phyloP scores from a whole-genome alignment of 1,139 yeast genomes.

The Zygotorulaspora mrakii region DNA sequence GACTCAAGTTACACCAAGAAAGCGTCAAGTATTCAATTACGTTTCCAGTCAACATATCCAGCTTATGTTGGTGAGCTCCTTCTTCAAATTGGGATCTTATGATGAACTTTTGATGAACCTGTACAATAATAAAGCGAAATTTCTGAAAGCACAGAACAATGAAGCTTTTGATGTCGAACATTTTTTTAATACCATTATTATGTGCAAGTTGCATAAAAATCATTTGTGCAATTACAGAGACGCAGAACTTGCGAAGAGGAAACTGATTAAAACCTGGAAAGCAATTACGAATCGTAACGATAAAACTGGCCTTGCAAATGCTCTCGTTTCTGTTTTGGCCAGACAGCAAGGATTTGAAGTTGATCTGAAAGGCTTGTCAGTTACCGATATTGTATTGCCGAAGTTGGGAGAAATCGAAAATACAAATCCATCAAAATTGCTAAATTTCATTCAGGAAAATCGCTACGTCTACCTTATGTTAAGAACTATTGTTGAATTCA shows the following conservation, averaged over 20 bases:
- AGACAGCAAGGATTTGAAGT: slow-evolving; percentile 22
- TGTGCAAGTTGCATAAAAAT: slow-evolving; percentile 32
- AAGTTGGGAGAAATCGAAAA: slow-evolving; percentile 12
- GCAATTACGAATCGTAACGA: slow-evolving; percentile 19
- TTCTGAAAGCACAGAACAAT: slow-evolving; percentile 22
- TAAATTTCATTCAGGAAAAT: slow-evolving; percentile 18
- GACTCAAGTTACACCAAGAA: slow-evolving; percentile 28
- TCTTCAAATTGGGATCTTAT: slow-evolving; percentile 27
- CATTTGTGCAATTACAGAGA: slow-evolving; percentile 18
- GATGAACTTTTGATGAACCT: slow-evolving; percentile 23
- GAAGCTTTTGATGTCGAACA: slow-evolving; percentile 29
- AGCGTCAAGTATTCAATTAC: slow-evolving; percentile 28
- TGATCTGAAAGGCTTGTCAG: slow-evolving; percentile 7
- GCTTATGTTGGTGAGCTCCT: slow-evolving; percentile 33
- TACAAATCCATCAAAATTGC: slow-evolving; percentile 17
- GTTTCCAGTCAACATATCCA: slow-evolving; percentile 34
- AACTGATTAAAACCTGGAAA: slow-evolving; percentile 25
- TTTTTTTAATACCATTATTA: slow-evolving; percentile 27
- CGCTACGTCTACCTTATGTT: slow-evolving; percentile 28
- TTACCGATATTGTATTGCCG: slow-evolving; percentile 8
- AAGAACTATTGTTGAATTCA: slow-evolving; percentile 28
- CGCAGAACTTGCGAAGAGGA: slow-evolving; percentile 19
- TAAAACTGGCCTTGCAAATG: slow-evolving; percentile 26
- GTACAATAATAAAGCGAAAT: slow-evolving; percentile 18
- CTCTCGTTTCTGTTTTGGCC: slow-evolving; percentile 20